Evolutionary conservation across 345 rosid species (phyloP), one percentile per base, ranked within the genome.

Genomic region (Gossypioides kirkii): DNA sequence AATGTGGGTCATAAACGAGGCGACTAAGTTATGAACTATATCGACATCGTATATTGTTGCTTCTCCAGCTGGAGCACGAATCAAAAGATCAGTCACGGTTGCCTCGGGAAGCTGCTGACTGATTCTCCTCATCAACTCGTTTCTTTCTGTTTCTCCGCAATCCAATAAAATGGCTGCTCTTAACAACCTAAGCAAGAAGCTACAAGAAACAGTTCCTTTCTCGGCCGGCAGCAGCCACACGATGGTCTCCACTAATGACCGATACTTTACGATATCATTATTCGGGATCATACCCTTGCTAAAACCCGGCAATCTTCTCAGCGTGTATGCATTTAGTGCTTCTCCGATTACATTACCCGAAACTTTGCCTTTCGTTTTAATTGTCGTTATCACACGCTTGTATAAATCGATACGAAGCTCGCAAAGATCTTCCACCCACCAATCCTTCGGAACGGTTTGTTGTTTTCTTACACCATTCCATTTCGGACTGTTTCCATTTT

Each of bases 371-470:
- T 82, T 87, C 2, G 86, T 73, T 77, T 83, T 75, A 28, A 90
- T 84, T 7, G 88, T 85, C n/a, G 79, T 18, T 9, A 90, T 85
- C 20, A 79, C 86, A 65, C 82, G 84, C 62, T 80, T 90, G 73
- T 85, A 90, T 79, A 90, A 64, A 65, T 84, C 88, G 3, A 90
- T 82, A 70, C 88, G 89, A 65, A 90, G 87, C 64, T 88, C 96
- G 41, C 90, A 84, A 18, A 90, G 84, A 78, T 90, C 96, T 83
- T 90, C 96, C 0, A 90, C 92, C 96, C 96, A 90, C 96, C 96
- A 90, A 20, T 90, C 96, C 72, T 80, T 86, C 14, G 96, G 96
- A 77, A 90, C 96, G 0, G 70, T 70, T 50, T 72, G 92, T 0
- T 82, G 79, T 75, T 80, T 88, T 73, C 87, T 84, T 52, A 82